Evolutionary conservation across 108 stramenopile genomes (phyloP), one percentile per base, ranked within the genome.

Genomic region (Conticribra guillardii): DNA sequence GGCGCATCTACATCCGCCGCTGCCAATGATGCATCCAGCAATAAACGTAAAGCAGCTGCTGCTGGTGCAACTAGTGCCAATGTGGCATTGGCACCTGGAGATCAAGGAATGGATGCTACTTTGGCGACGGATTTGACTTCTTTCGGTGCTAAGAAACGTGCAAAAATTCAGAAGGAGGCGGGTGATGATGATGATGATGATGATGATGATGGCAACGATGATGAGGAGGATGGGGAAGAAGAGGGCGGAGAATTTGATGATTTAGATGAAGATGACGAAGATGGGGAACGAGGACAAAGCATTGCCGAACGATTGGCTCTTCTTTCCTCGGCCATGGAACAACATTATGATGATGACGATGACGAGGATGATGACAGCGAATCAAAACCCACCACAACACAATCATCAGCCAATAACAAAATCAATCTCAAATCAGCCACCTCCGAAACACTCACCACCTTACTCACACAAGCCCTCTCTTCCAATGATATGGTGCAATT

Each of bases 311-410:
- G 81, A 47, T 57, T 82, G 72, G 76, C 76, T 16, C 51, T 79
- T 37, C 71, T 82, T 18, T 74, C 81, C 19, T 78, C 81, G 26
- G 81, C 80, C n/a, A 81, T 78, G 80, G 76, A 72, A 34, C 51
- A 67, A 51, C 52, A 56, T 15, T 75, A 79, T 15, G 71, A 73
- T 22, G 74, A 76, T 23, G 73, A 72, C 2, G 71, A 60, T 18
- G 65, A 56, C 14, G 71, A 82, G 0, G 63, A 72, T 3, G 80
- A 77, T 1, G 61, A 57, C 9, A 60, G 71, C 1, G 67, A 51
- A 41, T 64, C 9, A 19, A 52, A 54, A 31, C 37, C 17, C 51
- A 29, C 24, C 29, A 51, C 26, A 32, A 26, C 45, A 44, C 51
- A 58, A 1, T 28, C 31, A 14, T 24, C 46, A 11, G 19, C 74